These are phyloP conservation scores for Obelidium mucronatum DNA, from an alignment of 192 early-diverging fungal species.

Conservation along the genomic window DNA sequence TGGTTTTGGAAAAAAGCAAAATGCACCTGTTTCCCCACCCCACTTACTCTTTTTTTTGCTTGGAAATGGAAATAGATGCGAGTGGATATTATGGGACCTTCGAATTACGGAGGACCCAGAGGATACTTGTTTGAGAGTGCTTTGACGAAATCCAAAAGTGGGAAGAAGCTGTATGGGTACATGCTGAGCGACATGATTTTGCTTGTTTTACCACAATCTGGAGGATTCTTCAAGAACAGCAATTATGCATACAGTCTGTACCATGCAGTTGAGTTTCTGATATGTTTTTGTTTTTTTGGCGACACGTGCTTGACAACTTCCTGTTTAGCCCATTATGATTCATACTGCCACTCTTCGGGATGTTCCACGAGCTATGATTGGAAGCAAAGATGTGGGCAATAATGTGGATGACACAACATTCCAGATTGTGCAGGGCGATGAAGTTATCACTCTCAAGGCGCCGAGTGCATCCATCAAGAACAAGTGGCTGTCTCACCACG, in stretches of 20 bases:
- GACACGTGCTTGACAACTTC: not conserved
- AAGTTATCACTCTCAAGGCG: constrained; percentile 62
- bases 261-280: constrained; percentile 47
- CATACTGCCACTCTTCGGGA: constrained; percentile 48
- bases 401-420: constrained; percentile 65
- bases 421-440: constrained; percentile 64
- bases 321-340: constrained; percentile 44
- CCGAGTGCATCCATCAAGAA: constrained; percentile 59
- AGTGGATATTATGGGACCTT: constrained; percentile 64
- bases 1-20: not conserved
- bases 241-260: constrained; percentile 47
- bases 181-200: constrained; percentile 65
- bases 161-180: constrained; percentile 73
- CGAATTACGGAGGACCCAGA: constrained; percentile 62
- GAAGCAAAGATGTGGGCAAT: constrained; percentile 34
- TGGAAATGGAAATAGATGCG: constrained; percentile 11
- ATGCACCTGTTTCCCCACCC: not conserved
- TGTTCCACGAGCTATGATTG: constrained; percentile 29
- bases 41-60: not conserved
- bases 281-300: constrained; percentile 24
- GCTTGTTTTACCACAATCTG: constrained; percentile 54
- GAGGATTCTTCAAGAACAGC: constrained; percentile 26
- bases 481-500: constrained; percentile 59
- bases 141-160: constrained; percentile 78
- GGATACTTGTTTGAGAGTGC: constrained; percentile 75